Conservation (phyloP, 345 rosid species). For the Draba incana region DNA sequence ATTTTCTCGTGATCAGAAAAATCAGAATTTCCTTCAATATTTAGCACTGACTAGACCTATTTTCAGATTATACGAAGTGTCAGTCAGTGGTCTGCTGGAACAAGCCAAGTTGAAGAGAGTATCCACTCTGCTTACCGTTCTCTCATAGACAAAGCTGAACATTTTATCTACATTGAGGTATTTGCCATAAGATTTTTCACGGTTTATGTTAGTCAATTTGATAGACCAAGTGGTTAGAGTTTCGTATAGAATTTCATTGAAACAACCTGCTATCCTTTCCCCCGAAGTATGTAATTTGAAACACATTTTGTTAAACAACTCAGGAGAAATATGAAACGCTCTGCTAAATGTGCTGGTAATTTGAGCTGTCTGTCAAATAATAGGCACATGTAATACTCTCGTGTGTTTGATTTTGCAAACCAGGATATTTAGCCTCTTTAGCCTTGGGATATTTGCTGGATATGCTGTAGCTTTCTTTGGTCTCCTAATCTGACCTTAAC, state of each 20-base stretch:
- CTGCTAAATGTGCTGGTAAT: background rate
- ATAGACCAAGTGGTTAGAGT: constrained; percentile 19
- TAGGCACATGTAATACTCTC: background rate
- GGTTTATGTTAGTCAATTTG: constrained; percentile 11
- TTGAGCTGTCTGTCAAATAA: constrained; percentile 20
- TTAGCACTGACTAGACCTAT: constrained; percentile 30
- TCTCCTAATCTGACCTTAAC: background rate
- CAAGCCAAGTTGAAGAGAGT: constrained; percentile 95
- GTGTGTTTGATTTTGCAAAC: too few species aligned
- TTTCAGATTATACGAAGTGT: constrained; percentile 96
- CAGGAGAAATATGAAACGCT: background rate
- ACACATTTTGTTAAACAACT: background rate
- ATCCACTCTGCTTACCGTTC: constrained; percentile 92
- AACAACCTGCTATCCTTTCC: constrained; percentile 3
- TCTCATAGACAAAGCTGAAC: constrained; percentile 96
- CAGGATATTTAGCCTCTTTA: background rate
- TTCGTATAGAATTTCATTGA: constrained; percentile 13
- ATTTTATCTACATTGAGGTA: constrained; percentile 95
- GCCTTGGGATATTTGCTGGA: constrained; percentile 1
- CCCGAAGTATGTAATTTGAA: background rate
- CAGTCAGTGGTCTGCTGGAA: constrained; percentile 99
- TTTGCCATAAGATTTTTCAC: constrained; percentile 9
- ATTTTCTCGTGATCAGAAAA: constrained; percentile 9
- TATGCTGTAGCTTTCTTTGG: constrained; percentile 13
- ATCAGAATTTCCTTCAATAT: constrained; percentile 10